Conservation (phyloP, 257 asterid genomes). For the Solanum habrochaites region DNA sequence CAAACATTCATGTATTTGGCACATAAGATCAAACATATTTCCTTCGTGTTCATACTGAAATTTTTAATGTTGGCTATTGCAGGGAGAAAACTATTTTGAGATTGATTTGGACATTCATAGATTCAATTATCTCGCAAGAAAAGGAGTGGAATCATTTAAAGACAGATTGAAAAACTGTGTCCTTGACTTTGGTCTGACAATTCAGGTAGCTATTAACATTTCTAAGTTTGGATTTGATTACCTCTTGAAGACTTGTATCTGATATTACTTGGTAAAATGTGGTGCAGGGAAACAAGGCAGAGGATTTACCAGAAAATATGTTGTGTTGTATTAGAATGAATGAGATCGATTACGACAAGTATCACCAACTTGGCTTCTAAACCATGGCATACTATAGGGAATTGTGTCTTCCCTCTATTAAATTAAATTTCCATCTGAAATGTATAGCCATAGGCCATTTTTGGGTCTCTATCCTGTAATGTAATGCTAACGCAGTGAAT, state of each 20-base stretch:
- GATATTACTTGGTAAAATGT: neutral
- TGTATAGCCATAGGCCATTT: neutral
- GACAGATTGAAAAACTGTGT: constrained; percentile 73
- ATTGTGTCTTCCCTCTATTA: neutral
- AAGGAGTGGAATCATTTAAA: constrained; percentile 79
- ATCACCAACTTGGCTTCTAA: constrained; percentile 51
- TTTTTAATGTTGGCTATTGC: constrained; percentile 9
- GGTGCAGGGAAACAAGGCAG: constrained; percentile 81
- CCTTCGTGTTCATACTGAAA: neutral
- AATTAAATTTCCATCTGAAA: neutral
- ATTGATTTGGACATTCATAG: constrained; percentile 87
- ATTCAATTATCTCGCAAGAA: constrained; percentile 80
- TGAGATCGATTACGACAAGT: constrained; percentile 56
- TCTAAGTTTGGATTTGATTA: neutral
- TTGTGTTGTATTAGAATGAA: constrained; percentile 69
- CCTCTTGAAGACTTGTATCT: neutral
- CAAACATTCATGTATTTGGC: neutral
- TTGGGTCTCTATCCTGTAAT: neutral
- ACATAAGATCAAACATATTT: neutral
- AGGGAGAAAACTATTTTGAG: constrained; percentile 89
- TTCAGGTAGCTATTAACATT: constrained; percentile 49
- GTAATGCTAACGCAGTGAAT: neutral
- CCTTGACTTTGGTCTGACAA: constrained; percentile 81
- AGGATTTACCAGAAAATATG: constrained; percentile 78
- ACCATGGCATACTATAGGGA: neutral